phyloP scores from a whole-genome alignment of 163 green algal species.

The Scenedesmus sp. region DNA sequence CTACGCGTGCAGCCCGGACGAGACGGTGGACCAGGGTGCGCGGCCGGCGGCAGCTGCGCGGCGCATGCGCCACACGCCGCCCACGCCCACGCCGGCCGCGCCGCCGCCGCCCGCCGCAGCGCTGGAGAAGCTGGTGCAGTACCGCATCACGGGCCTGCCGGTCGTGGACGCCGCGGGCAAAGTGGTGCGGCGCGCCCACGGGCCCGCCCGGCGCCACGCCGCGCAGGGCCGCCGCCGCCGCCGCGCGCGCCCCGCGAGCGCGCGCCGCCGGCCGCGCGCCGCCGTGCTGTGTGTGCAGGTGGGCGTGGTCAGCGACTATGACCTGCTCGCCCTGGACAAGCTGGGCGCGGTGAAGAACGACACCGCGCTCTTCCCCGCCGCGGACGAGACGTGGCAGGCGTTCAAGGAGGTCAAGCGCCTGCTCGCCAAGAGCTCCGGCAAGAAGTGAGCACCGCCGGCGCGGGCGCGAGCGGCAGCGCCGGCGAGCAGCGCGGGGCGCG shows the following conservation, averaged over 20 bases:
- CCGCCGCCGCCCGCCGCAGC: constrained; percentile 6
- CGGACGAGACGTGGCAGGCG: constrained; percentile 47
- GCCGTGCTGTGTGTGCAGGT: too few species aligned
- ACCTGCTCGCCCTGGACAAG: constrained; percentile 45
- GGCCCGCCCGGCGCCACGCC: too few species aligned
- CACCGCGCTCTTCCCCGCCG: constrained; percentile 39
- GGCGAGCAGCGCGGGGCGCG: too few species aligned
- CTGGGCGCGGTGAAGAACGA: constrained; percentile 38
- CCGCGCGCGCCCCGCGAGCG: too few species aligned
- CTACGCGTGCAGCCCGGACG: constrained; percentile 36
- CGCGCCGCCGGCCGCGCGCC: too few species aligned
- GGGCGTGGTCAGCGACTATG: constrained; percentile 44
- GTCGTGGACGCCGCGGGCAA: constrained; percentile 26
- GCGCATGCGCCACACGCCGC: background rate
- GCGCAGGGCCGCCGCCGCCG: too few species aligned
- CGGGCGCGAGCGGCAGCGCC: too few species aligned
- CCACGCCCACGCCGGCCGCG: background rate
- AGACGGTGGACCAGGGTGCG: constrained; percentile 42
- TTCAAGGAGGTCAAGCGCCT: constrained; percentile 48
- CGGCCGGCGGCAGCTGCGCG: too few species aligned
- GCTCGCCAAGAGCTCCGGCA: constrained; percentile 46
- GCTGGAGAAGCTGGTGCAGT: constrained; percentile 40
- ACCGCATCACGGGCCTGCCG: constrained; percentile 44
- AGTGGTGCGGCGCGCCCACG: constrained; percentile 46
- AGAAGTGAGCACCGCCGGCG: constrained; percentile 6